Base-by-base conservation (phyloP, 2,329 filamentous ascomycete species). In the Trichoderma polysporum region DNA sequence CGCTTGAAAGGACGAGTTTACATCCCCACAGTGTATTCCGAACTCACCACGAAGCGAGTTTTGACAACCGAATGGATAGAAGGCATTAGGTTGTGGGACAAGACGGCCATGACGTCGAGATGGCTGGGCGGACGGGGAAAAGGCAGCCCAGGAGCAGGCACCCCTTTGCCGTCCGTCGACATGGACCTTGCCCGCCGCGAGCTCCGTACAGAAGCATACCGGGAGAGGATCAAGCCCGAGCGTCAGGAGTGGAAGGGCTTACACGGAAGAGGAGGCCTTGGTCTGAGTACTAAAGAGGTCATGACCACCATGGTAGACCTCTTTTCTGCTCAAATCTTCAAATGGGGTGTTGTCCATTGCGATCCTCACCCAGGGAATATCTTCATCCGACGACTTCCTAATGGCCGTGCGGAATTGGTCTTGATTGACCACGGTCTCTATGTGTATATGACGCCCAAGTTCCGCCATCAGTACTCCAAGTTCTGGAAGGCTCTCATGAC, bases 11-110 rank as follows among this genome's bases (percentile, higher is more conserved):
- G 88, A 53, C 85, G 93, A 35, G 94, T 98, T 2, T 97, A 98
- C 76, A 90, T 99, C 8, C 95, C 95, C 0, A 86, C 88, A 45
- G 89, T 97, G 10, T 94, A 96, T 76, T 84, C 89, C 4, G 93
- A 97, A 68, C 85, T 97, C 31, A 93, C 88, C 61, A 93, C 91
- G 17, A 91, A 85, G 75, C 86, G 95, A 41, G 89, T 99, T 57
- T 90, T 99, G 82, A 96, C 94, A 0, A 93, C 94, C 0, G 95
- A 99, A 77, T 99, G 95, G 95, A 96, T 99, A 68, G 95, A 99
- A 79, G 95, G 95, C 7, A 88, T 97, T 2, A 86, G 94, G 1
- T 83, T 99, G 2, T 97, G 94, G 93, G 94, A 98, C 74, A 96
- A 96, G 77, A 88, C 92, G 66, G 85, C 90, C 62, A 90, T 97